A percentile compares a stretch with the other conserved stretches of the same genome.
Conservation (phyloP, 345 rosid species). For the Xanthoceras sorbifolium region DNA sequence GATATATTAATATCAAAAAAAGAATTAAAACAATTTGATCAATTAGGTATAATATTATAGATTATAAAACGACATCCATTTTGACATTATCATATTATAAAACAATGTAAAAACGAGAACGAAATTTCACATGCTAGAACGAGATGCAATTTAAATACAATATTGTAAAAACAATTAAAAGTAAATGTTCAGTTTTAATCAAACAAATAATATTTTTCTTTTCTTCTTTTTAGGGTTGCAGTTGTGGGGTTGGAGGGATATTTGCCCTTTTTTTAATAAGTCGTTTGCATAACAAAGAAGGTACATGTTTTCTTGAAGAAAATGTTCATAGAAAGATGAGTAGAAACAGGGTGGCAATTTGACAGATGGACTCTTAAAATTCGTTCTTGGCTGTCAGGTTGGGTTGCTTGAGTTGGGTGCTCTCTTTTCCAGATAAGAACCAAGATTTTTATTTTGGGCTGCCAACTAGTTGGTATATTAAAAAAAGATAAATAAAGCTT, state of each 20-base stretch:
- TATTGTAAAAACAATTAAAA: no score
- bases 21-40: neutral
- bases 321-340: neutral
- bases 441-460: neutral
- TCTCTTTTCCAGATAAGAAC: slow-evolving; percentile 14
- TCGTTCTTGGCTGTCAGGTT: slow-evolving; percentile 1
- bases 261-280: neutral
- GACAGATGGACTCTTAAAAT: neutral
- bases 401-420: slow-evolving; percentile 2
- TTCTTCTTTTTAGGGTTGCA: no score
- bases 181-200: no score
- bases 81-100: no score
- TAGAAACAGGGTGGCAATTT: slow-evolving; percentile 8
- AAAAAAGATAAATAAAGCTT: neutral
- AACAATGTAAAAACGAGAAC: no score
- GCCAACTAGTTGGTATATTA: neutral
- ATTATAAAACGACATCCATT: neutral
- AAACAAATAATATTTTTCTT: no score
- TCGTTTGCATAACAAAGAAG: neutral
- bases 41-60: neutral
- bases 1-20: neutral
- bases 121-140: no score
- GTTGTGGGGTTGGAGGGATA: no score
- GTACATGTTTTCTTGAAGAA: neutral
- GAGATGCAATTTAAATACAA: no score